Conservation (phyloP, 2,329 filamentous ascomycete genomes). For the Tricladium varicosporioides region DNA sequence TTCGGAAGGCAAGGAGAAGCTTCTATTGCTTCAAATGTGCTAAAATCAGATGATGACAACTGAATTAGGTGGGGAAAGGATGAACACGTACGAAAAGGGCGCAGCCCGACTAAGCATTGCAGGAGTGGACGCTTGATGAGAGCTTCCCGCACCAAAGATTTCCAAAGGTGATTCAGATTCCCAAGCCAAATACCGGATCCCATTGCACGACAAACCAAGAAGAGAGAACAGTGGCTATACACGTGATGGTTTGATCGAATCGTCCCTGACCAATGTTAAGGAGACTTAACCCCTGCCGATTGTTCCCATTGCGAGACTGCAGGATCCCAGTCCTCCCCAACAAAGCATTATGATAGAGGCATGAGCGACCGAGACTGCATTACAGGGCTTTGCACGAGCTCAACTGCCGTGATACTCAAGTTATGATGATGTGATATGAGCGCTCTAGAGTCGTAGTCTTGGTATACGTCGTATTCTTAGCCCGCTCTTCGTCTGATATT, state of each 20-base stretch:
- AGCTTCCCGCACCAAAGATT: not conserved
- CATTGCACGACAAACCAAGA: not conserved
- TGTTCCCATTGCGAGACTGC: not conserved
- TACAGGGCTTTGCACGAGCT: not conserved
- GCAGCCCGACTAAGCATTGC: not conserved
- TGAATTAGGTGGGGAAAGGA: not conserved
- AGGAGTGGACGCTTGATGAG: not conserved
- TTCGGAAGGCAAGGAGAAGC: not conserved
- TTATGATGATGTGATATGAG: not conserved
- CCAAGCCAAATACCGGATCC: not conserved
- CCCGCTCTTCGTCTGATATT: no score
- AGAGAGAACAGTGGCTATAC: not conserved
- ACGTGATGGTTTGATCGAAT: not conserved
- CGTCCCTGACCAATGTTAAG: not conserved
- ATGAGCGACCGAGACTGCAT: not conserved
- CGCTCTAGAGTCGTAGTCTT: not conserved
- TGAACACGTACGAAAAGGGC: not conserved
- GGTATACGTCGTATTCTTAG: no score
- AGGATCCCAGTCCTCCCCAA: not conserved
- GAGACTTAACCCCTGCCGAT: not conserved
- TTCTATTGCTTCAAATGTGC: not conserved
- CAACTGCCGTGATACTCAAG: not conserved
- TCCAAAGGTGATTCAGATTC: not conserved
- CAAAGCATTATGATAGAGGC: not conserved
- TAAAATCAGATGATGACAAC: not conserved